Evolutionary conservation across 1,284 basidiomycete species (phyloP), one percentile per base, ranked within the genome.

Genomic region (Ustilago hordei): DNA sequence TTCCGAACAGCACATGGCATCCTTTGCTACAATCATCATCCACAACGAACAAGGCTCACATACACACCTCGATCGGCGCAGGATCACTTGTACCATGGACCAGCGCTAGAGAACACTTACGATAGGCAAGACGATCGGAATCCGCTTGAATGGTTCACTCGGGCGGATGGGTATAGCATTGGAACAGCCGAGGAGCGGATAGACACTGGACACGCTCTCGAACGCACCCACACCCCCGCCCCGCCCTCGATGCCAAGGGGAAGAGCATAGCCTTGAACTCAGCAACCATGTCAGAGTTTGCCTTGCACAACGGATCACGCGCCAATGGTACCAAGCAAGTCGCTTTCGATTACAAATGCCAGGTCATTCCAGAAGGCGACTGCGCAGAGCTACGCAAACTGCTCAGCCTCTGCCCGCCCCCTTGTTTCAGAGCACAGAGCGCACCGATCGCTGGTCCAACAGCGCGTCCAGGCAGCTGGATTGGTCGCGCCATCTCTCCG

Each of bases 291-390:
- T 41, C 70, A n/a, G 58, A 64, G 7, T 36, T 45, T 1, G 54
- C 57, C 2, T n/a, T 43, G 8, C 35, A 60, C 7, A 54, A 58
- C 8, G 62, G 43, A 1, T 73, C 70, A 36, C 70, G 65, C 6
- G 53, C 35, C 12, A 50, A 50, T 13, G 54, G 60, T 43, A 17
- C 48, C 19, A 76, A 69, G 50, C 74, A 72, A 3, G 74, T 76
- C 19, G 63, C 64, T 11, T 76, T 76, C 39, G 65, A 72, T 38
- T 43, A 59, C 65, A 65, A 65, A 39, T 76, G 74, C 43, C 69
- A 72, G 50, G 55, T 76, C 58, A 76, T 76, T 35, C 74, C 74
- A n/a, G 56, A 76, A 52, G 63, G 55, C 45, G 69, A 76, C 52
- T 71, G 69, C 53, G 60, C 64, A n/a, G 69, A 69, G 15, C 60